Base-by-base conservation (phyloP, 2,329 filamentous ascomycete species). In the Pyrenochaeta sp. region DNA sequence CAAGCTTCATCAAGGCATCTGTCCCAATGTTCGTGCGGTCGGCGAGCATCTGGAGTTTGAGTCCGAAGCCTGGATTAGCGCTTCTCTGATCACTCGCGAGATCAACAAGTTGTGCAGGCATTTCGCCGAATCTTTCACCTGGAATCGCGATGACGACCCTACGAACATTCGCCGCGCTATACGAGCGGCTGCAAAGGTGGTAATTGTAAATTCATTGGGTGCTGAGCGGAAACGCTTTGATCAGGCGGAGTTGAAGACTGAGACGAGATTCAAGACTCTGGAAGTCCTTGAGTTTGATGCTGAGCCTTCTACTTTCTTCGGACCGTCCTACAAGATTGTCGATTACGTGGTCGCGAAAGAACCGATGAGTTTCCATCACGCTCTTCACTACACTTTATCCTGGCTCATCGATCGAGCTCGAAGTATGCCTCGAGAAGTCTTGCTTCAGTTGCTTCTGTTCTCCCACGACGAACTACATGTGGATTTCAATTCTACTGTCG, bases 1-100 rank as follows among this genome's bases (percentile, higher is more conserved):
- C 63, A 97, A 97, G 77, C 85, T 99, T 45, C 93, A 97, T 65
- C 96, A 99, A 79, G 94, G 95, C 28, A 97, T 99, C 54, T 97
- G 94, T 68, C 95, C 95, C 1, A 99, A 98, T 70, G 84, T 93
- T 45, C 87, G 96, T 61, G 95, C 94, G 2, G 87, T 97, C 24
- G 93, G 93, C 15, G 95, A 98, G 72, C 95, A 99, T 75, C 91
- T 99, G 32, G 96, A 99, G 77, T 99, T 98, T 73, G 95, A 99
- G 78, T 96, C 93, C 1, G 96, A 99, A 78, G 91, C 92, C 22
- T 99, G 95, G 95, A 98, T 99, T 52, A 96, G 92, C 56, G 94
- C 95, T 3, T 97, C 93, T 6, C 84, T 98, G 50, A 91, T 99
- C 56, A 97, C 95, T 49, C 87, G 94, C 50, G 94, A 99, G 76